Percentiles rank a stretch among this genome's conserved stretches.
These are phyloP conservation scores for Rhodomyrtus psidioides DNA, from an alignment of 441 rosid species.

Conservation along the genomic window DNA sequence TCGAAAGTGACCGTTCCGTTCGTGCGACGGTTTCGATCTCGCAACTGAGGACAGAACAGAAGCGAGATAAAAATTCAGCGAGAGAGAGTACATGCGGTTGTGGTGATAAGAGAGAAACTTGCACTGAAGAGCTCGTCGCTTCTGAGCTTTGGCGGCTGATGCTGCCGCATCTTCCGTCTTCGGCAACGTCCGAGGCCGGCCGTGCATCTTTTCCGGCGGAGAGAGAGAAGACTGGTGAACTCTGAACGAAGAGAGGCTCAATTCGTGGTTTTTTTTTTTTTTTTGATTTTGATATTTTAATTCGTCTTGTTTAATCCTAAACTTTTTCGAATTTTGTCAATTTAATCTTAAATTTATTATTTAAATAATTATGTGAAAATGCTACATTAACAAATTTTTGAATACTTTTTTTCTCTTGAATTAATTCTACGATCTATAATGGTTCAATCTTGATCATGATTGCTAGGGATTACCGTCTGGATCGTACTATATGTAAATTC, in stretches of 20 bases:
- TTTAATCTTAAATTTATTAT: too few species aligned
- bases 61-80: not conserved
- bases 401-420: too few species aligned
- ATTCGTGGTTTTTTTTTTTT: too few species aligned
- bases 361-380: too few species aligned
- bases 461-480: too few species aligned
- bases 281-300: too few species aligned
- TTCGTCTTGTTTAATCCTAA: too few species aligned
- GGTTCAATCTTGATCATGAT: too few species aligned
- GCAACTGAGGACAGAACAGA: not conserved
- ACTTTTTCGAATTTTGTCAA: too few species aligned
- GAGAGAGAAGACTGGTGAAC: not conserved
- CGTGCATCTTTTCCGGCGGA: constrained; percentile 53
- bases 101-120: constrained; percentile 57
- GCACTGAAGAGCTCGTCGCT: constrained; percentile 57
- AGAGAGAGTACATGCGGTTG: constrained; percentile 35
- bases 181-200: constrained; percentile 61
- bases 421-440: too few species aligned
- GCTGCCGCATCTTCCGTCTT: constrained; percentile 58
- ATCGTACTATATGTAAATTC: too few species aligned
- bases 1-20: not conserved
- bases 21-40: not conserved
- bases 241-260: not conserved
- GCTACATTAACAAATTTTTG: too few species aligned
- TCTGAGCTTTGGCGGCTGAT: constrained; percentile 55